Base-by-base conservation (phyloP, 2,329 filamentous ascomycete species). In the Colletotrichum truncatum region DNA sequence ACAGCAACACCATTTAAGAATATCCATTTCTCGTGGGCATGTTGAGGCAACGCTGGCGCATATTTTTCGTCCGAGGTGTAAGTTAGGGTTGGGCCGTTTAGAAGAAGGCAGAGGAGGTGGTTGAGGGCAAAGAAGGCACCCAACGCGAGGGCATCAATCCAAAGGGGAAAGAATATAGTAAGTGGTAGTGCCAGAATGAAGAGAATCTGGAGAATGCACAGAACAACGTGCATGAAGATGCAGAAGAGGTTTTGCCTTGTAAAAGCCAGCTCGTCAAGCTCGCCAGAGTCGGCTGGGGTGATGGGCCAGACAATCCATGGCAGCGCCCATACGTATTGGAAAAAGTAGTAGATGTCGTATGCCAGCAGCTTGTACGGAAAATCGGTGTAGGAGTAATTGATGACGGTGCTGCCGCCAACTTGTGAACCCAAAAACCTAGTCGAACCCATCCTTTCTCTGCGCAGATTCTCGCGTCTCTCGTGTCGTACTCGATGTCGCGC, bases 1-100 rank as follows among this genome's bases (percentile, higher is more conserved):
- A 84, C 84, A 11, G 85, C 87, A 32, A 94, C 88, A 1, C 92
- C 92, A 71, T 94, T 94, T 57, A 95, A 76, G 73, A 92, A 94
- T 14, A 94, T 83, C 92, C 92, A 95, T 71, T 89, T 85, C 77
- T 94, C 92, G 59, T 88, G 82, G 8, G 81, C 80, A 73, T 88
- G 84, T 68, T 86, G 81, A 0, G 81, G 80, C 16, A 76, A 74
- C 2, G 76, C 76, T 14, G 81, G 75, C 1, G 88, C 82, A 67
- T 85, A 88, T 57, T 85, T 78, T 3, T 83, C 78, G 41, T 87
- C 82, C 1, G 87, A 88, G 16, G 77, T 75, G 69, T 85, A 88
- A 3, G 81, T 79, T 52, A 81, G 77, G 4, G 77, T 73, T 6
- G 70, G 73, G n/a, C 87, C 83, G 68, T 90, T 90, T 53, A 88